phyloP scores from a whole-genome alignment of 305 asterid genomes.

The Fraxinus nigra region DNA sequence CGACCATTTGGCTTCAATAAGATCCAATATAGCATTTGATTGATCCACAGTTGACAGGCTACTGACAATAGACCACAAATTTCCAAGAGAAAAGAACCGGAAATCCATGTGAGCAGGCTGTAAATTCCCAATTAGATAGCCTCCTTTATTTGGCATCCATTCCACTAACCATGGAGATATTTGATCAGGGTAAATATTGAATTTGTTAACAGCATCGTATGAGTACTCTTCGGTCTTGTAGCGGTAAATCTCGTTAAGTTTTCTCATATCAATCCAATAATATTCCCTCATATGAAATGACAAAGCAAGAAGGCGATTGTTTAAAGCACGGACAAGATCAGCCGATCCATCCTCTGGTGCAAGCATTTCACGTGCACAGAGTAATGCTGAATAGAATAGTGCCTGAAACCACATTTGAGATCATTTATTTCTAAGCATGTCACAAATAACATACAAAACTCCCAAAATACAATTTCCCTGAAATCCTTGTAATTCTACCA shows the following conservation, averaged over 20 bases:
- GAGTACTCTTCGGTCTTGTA: slow-evolving; percentile 80
- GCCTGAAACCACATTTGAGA: slow-evolving; percentile 40
- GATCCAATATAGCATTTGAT: slow-evolving; percentile 69
- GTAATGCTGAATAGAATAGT: slow-evolving; percentile 64
- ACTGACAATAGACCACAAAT: slow-evolving; percentile 65
- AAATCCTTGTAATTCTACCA: neutral
- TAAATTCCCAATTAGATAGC: slow-evolving; percentile 66
- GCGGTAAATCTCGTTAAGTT: slow-evolving; percentile 67
- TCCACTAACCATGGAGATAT: slow-evolving; percentile 71
- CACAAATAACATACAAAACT: neutral
- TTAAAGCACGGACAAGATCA: slow-evolving; percentile 61
- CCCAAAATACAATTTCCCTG: neutral
- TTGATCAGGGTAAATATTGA: slow-evolving; percentile 78
- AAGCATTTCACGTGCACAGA: slow-evolving; percentile 73
- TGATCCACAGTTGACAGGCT: slow-evolving; percentile 54
- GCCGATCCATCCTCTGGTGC: slow-evolving; percentile 65
- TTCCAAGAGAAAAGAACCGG: slow-evolving; percentile 72
- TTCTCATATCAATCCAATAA: slow-evolving; percentile 70
- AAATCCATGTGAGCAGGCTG: slow-evolving; percentile 89
- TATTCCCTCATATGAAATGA: slow-evolving; percentile 74
- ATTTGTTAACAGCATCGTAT: slow-evolving; percentile 71
- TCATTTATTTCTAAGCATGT: neutral
- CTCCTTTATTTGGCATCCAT: slow-evolving; percentile 78
- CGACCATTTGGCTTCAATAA: slow-evolving; percentile 65
- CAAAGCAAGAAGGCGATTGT: slow-evolving; percentile 69